Evolutionary conservation across 345 rosid species (phyloP).

Genomic region (Salix udensis): DNA sequence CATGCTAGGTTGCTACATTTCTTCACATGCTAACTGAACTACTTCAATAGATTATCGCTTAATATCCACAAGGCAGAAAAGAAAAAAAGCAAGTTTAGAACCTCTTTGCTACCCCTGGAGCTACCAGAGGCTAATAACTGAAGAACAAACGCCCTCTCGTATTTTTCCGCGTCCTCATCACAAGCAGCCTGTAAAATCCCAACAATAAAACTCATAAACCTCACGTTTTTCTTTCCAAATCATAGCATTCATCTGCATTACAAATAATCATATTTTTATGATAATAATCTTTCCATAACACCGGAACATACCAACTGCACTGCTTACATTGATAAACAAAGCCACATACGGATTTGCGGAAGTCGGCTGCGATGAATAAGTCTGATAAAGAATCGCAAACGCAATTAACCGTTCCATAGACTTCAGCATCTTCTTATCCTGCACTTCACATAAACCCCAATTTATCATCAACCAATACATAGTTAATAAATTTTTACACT

Average conservation of each 20-base stretch:
- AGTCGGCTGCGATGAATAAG: slow-evolving; percentile 53
- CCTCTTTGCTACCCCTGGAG: slow-evolving; percentile 58
- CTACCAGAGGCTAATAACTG: slow-evolving; percentile 58
- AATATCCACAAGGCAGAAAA: background rate
- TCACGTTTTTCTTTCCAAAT: background rate
- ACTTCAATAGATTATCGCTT: background rate
- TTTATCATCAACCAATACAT: background rate
- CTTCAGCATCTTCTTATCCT: slow-evolving; percentile 52
- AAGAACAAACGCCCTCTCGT: slow-evolving; percentile 78
- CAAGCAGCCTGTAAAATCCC: slow-evolving; percentile 59
- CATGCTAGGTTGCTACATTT: background rate
- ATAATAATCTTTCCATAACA: background rate
- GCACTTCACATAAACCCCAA: slow-evolving; percentile 13
- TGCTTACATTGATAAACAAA: slow-evolving; percentile 51
- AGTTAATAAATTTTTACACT: background rate
- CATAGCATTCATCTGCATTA: background rate
- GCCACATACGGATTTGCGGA: slow-evolving; percentile 60
- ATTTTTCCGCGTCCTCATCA: slow-evolving; percentile 63
- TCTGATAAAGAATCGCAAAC: slow-evolving; percentile 55
- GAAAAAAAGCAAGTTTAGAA: slow-evolving; percentile 18
- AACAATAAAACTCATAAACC: slow-evolving; percentile 1
- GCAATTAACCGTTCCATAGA: slow-evolving; percentile 70
- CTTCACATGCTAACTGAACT: background rate
- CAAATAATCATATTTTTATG: background rate
- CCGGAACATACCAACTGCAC: background rate